These are phyloP conservation scores for Psidium friedrichsthalianum DNA, from an alignment of 345 rosid genomes.

Conservation along the genomic window DNA sequence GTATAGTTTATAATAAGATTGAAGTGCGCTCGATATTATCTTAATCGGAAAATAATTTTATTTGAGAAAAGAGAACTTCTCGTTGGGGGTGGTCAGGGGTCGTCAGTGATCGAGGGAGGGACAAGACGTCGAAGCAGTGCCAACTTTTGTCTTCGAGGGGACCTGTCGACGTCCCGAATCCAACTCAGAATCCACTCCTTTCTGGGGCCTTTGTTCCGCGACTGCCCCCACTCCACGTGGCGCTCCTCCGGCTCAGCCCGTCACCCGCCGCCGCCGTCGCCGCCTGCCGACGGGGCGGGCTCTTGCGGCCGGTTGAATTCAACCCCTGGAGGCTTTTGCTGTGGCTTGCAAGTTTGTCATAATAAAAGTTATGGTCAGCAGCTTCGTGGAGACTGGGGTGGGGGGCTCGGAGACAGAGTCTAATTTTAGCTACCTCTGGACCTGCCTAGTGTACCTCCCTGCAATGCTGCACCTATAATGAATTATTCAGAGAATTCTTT, in stretches of 20 bases:
- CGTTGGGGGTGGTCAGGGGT: not conserved
- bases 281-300: not conserved
- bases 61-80: not conserved
- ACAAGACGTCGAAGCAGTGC: not conserved
- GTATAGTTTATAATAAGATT: not conserved
- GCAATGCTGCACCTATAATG: not conserved
- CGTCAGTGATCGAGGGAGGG: not conserved
- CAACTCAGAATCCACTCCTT: slow-evolving; percentile 11
- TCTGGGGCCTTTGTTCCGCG: not conserved
- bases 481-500: not conserved
- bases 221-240: not conserved
- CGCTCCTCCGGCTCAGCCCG: not conserved
- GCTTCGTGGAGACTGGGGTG: not conserved
- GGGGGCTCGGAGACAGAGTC: not conserved
- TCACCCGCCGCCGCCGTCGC: not conserved
- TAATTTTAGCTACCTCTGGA: not conserved
- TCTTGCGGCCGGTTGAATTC: not conserved
- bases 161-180: slow-evolving; percentile 34
- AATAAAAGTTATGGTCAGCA: not conserved
- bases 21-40: not conserved
- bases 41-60: not conserved
- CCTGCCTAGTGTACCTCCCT: not conserved
- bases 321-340: not conserved
- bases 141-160: not conserved
- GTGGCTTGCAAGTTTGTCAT: not conserved